Base-by-base conservation (phyloP, 169 alveolate genomes). In the Cryptosporidium andersoni region DNA sequence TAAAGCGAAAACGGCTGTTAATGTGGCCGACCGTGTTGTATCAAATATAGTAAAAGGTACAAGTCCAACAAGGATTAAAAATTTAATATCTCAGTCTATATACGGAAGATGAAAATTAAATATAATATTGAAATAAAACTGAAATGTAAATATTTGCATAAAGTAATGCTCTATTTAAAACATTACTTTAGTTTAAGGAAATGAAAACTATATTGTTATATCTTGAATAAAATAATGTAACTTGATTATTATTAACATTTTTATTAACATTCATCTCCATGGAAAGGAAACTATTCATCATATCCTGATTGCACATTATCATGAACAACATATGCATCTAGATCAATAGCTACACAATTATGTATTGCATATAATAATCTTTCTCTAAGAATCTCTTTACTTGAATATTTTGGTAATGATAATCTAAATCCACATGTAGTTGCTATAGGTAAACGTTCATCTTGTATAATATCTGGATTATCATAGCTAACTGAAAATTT, bases 341-440 rank as follows among this genome's bases (percentile, higher is more conserved):
- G 90, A 90, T 95, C 97, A 8, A 95, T 95, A 8, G 96, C 97
- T 12, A 94, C 92, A 88, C 97, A 95, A 88, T 95, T 92, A 82
- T 88, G 88, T 39, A 94, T 91, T 42, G 97, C 97, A 88, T 95
- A 95, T 11, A 94, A 89, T 39, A 95, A 92, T 65, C 97, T 91
- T 81, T 91, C 89, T 81, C 93, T 89, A 80, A 95, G 63, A 36
- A 95, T 85, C 3, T 91, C 95, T 36, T 80, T 80, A 51, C 95
- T 90, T 39, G 95, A 92, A 80, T 95, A 95, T 67, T 88, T 91
- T 52, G 97, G 97, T 88, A 95, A 48, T 47, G 92, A 82, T 67
- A 95, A 90, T 64, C 97, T 92, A 81, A 95, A 95, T 63, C 96
- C 94, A 88, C 97, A 95, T 3, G 97, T 95, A 39, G 96, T 94